Percentiles rank a stretch among this genome's conserved stretches.
Conservation (phyloP, 257 asterid species). For the Nicotiana paniculata region DNA sequence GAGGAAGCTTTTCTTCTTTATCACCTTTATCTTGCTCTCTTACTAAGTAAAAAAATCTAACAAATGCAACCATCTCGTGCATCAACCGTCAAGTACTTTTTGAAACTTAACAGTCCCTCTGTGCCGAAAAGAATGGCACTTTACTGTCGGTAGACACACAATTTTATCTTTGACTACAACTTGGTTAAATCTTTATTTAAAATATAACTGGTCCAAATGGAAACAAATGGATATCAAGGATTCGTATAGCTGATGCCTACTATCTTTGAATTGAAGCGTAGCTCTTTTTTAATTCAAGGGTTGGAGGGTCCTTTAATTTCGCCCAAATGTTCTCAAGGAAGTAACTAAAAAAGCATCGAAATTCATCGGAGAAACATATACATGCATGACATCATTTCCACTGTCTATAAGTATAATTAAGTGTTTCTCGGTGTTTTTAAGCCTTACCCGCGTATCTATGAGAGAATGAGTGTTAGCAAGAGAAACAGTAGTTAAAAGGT, state of each 20-base stretch:
- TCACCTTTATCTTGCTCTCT: background rate
- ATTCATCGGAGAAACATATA: background rate
- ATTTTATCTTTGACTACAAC: too few species aligned
- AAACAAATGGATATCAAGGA: background rate
- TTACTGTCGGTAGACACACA: too few species aligned
- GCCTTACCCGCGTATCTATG: background rate
- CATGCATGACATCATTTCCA: constrained; percentile 3
- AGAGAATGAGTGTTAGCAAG: too few species aligned
- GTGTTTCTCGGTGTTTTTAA: background rate
- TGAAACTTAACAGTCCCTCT: too few species aligned
- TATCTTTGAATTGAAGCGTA: background rate
- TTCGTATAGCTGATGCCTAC: background rate
- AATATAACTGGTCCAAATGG: too few species aligned
- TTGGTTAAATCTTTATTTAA: too few species aligned
- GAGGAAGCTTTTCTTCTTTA: background rate
- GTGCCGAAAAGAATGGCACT: too few species aligned
- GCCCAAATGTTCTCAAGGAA: background rate
- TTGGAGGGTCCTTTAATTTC: too few species aligned
- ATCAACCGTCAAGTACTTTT: too few species aligned
- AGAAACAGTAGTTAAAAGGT: background rate
- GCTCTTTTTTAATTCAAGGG: background rate
- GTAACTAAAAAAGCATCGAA: background rate
- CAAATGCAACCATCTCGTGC: too few species aligned
- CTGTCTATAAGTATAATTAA: background rate
- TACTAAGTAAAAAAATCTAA: too few species aligned